Evolutionary conservation across 148 eudicot genomes (phyloP).

Genomic region (Rhododendron henanense): DNA sequence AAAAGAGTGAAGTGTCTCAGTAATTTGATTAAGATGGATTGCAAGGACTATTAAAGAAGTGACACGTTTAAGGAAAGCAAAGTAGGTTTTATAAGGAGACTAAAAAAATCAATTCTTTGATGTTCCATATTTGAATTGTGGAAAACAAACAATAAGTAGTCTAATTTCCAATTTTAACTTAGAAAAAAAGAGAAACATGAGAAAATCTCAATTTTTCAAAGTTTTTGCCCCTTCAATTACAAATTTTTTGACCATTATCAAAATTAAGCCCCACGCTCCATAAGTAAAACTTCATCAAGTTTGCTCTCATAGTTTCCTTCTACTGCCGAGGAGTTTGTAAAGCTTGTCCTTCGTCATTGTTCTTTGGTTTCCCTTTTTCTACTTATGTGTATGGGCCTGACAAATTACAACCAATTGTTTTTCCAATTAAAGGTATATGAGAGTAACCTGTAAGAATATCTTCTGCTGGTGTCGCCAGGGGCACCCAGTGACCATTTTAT

Average conservation of each 20-base stretch:
- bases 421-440: neutral
- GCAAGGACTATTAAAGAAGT: neutral
- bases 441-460: slow-evolving; percentile 68
- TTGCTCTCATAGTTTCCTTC: neutral
- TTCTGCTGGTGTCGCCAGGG: slow-evolving; percentile 84
- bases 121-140: neutral
- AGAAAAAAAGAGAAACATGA: neutral
- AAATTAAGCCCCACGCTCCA: neutral
- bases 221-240: neutral
- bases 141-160: neutral
- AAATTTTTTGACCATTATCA: neutral
- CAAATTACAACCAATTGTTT: neutral
- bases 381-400: neutral
- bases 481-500: slow-evolving; percentile 61
- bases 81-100: neutral
- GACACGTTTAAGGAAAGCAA: neutral
- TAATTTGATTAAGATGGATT: neutral
- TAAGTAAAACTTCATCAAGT: neutral
- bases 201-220: neutral
- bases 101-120: neutral
- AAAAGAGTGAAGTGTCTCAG: too few species aligned
- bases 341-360: neutral
- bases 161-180: neutral
- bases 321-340: neutral
- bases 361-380: neutral